Base-by-base conservation (phyloP, 768 basidiomycete genomes). In the Panaeolus papilionaceus region DNA sequence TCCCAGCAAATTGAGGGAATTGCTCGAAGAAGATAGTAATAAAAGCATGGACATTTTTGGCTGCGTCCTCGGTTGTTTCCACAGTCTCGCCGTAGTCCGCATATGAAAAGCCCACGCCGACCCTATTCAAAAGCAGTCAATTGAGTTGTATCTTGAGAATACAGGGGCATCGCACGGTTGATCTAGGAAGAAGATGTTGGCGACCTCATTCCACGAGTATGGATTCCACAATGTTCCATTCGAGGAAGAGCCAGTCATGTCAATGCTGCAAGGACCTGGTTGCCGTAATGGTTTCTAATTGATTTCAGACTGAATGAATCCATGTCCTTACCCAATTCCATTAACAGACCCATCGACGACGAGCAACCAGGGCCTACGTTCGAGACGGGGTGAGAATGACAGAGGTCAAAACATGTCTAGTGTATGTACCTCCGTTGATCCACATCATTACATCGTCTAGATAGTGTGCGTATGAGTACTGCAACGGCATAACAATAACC, bases 11-110 rank as follows among this genome's bases (percentile, higher is more conserved):
- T 70, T 92, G 85, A 14, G 83, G 80, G 80, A 94, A 95, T 0
- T 89, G 89, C 70, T 93, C 89, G 71, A 93, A 92, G 79, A 94
- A 93, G 65, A 95, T 90, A 2, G 86, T 80, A 64, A 94, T 81
- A 77, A 94, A 94, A 0, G 92, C 89, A 62, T 90, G 83, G 44
- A 94, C 80, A 72, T 94, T 90, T 69, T 85, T 86, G 4, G 92
- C 90, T 0, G 93, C 93, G n/a, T 89, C 89, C 76, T 94, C 92
- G 0, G 93, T 92, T 0, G 90, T 93, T 66, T 86, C 58, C 47
- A 87, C 85, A 42, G 78, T 75, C 72, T 89, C 88, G 1, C 88
- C 88, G 70, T 86, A 81, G 26, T 89, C 85, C 0, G 88, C 87
- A 71, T 88, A 85, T 0, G 86, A 88, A 74, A 87, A 88, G 18